Conservation (phyloP, 768 basidiomycete genomes). For the Phanerodontia chrysosporium region DNA sequence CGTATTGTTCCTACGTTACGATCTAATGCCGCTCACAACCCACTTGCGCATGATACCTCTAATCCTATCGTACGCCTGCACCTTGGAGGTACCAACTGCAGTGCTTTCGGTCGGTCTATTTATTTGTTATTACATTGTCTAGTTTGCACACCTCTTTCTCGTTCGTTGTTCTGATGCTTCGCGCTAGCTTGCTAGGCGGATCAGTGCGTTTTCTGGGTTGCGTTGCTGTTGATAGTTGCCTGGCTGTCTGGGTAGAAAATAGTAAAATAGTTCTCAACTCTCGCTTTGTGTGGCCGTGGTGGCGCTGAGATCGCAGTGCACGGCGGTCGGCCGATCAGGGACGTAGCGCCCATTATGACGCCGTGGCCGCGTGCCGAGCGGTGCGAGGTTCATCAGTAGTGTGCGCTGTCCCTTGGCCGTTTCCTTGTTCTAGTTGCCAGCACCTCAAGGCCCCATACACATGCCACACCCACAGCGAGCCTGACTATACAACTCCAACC, state of each 20-base stretch:
- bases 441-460: background rate
- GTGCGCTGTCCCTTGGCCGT: background rate
- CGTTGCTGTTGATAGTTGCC: background rate
- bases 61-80: background rate
- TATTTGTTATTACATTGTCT: background rate
- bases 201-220: background rate
- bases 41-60: slow-evolving; percentile 3
- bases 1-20: slow-evolving; percentile 2
- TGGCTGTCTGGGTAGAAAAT: no score
- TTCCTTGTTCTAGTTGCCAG: background rate
- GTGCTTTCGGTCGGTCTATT: background rate
- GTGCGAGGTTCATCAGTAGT: background rate
- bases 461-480: background rate
- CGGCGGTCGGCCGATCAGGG: background rate
- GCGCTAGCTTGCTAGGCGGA: background rate
- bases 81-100: background rate
- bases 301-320: no score
- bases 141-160: background rate
- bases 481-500: background rate
- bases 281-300: no score
- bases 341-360: background rate
- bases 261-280: no score
- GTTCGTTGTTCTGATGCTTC: background rate
- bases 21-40: background rate
- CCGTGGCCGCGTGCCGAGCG: background rate